Conservation (phyloP, 179 eudicot genomes). For the Beta corolliflora region DNA sequence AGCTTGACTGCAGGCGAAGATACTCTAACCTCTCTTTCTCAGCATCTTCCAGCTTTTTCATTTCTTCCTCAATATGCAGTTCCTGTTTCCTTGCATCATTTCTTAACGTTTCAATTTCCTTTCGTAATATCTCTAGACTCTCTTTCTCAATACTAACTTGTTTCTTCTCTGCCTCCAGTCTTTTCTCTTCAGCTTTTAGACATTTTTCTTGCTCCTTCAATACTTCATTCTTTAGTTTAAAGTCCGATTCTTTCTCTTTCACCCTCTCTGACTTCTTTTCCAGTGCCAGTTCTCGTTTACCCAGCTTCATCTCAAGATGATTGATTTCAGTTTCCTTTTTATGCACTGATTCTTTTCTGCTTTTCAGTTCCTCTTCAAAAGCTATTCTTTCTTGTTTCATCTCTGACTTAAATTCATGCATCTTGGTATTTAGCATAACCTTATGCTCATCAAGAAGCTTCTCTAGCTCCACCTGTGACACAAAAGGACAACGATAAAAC, state of each 20-base stretch:
- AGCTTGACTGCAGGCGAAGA: conserved; percentile 48
- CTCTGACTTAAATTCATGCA: conserved; percentile 65
- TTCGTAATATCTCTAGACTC: conserved; percentile 40
- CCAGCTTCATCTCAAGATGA: conserved; percentile 66
- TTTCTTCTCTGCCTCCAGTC: conserved; percentile 50
- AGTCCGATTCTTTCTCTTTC: conserved; percentile 80
- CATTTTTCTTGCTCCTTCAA: conserved; percentile 64
- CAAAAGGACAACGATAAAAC: conserved; percentile 5
- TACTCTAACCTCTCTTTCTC: conserved; percentile 63
- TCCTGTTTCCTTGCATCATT: conserved; percentile 46
- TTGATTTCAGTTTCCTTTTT: conserved; percentile 56
- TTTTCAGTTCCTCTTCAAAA: conserved; percentile 56
- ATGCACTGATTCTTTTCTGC: conserved; percentile 45
- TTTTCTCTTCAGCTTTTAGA: conserved; percentile 59
- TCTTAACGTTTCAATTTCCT: conserved; percentile 58
- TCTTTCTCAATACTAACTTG: conserved; percentile 55
- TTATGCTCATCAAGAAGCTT: conserved; percentile 64
- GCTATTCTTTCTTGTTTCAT: conserved; percentile 55
- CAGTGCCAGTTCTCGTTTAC: conserved; percentile 60
- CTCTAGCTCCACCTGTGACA: conserved; percentile 69
- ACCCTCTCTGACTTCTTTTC: conserved; percentile 70
- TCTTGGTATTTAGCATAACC: conserved; percentile 45
- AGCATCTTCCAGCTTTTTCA: conserved; percentile 46
- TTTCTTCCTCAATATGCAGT: conserved; percentile 59
- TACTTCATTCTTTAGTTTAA: conserved; percentile 53